Evolutionary conservation across 1,284 basidiomycete species (phyloP).

Genomic region (Gomphus sp.): DNA sequence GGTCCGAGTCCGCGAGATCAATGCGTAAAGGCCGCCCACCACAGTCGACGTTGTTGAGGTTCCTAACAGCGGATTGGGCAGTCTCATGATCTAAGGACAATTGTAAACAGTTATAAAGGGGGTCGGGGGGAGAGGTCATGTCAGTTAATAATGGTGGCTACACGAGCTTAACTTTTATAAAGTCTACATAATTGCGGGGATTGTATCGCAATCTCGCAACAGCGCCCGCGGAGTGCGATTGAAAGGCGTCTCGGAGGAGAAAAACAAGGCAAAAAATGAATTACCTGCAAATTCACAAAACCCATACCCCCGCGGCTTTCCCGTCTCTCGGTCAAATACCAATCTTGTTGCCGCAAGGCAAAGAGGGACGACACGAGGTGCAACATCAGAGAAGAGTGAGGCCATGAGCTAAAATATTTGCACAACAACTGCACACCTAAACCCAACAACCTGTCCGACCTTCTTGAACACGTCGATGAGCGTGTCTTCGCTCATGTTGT

Average conservation of each 20-base stretch:
- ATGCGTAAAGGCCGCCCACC: constrained; percentile 80
- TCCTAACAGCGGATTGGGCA: constrained; percentile 75
- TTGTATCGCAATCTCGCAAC: background rate
- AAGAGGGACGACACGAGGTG: background rate
- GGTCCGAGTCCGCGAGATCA: constrained; percentile 61
- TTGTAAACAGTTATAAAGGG: background rate
- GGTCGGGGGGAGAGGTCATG: constrained; percentile 12
- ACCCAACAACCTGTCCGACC: constrained; percentile 81
- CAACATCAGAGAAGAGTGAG: background rate
- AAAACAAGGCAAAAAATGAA: constrained; percentile 27
- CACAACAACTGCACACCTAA: constrained; percentile 42
- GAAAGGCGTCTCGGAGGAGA: constrained; percentile 13
- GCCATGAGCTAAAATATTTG: background rate
- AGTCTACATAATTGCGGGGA: background rate
- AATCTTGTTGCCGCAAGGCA: constrained; percentile 41
- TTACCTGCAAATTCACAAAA: constrained; percentile 95
- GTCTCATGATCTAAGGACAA: constrained; percentile 80
- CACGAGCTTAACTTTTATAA: background rate
- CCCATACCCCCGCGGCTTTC: constrained; percentile 94
- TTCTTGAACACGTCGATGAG: constrained; percentile 80
- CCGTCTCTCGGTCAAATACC: constrained; percentile 93
- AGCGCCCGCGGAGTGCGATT: background rate
- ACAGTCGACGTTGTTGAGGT: constrained; percentile 75
- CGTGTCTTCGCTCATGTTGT: constrained; percentile 71
- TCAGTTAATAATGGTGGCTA: background rate